Evolutionary conservation across 2,329 filamentous ascomycete species (phyloP), one percentile per base, ranked within the genome.

Genomic region (Talaromyces sp.): DNA sequence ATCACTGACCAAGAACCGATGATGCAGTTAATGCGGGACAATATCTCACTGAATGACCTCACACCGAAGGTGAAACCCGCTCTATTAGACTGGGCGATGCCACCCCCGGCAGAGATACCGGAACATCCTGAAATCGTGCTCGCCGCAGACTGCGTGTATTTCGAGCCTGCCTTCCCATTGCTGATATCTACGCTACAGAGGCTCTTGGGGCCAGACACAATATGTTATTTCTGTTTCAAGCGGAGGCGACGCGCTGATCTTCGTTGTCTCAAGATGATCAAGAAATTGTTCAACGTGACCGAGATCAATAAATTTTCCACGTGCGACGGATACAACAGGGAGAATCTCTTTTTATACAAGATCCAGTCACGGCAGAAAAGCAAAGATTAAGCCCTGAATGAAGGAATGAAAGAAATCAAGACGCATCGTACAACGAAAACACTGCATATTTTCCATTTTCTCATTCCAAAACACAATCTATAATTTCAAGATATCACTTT

Each of bases 61-160:
- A 74, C 83, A 36, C 76, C 77, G 39, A 80, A 76, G 60, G 89
- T 89, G 48, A 78, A 80, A 63, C 84, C 91, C 15, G 77, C 83
- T 56, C 78, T 96, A 25, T 81, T 97, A 64, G 89, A 97, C 71
- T 97, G 93, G 93, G 81, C 80, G 17, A 68, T 74, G 33, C 67
- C 77, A 70, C 75, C 60, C 56, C 73, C 59, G 55, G 65, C 57
- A 62, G 78, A 53, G 35, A 70, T 76, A 35, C 73, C 72, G 21
- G 55, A 63, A 79, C 56, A 78, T 80, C 90, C 91, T 17, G 85
- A 92, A 66, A 80, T 96, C 57, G 86, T 99, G 57, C 81, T 97
- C n/a, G 94, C 94, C 3, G 93, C 92, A 40, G 94, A 97, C 73
- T 97, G 93, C 75, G 91, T 96, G 51, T 99, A 97, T 78, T 96